phyloP scores from a whole-genome alignment of 371 early-diverging fungal species.

The Lichtheimia ornata region DNA sequence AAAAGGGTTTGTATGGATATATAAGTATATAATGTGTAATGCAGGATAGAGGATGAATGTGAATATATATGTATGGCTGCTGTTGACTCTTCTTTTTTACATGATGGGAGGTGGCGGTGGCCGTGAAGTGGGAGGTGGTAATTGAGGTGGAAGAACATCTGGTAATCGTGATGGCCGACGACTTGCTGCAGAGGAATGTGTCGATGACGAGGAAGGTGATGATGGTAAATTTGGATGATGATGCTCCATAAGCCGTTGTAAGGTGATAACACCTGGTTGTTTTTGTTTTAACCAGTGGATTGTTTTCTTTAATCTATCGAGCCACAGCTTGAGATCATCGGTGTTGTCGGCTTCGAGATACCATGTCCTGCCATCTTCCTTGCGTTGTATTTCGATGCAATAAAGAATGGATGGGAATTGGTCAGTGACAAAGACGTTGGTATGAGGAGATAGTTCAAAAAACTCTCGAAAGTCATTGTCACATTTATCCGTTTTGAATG shows the following conservation, averaged over 20 bases:
- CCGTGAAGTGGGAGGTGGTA: slow-evolving; percentile 9
- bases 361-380: slow-evolving; percentile 25
- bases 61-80: too few relatives aligned
- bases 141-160: slow-evolving; percentile 9
- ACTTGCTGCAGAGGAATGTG: neutral
- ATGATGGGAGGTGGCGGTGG: slow-evolving; percentile 4
- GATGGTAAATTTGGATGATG: neutral
- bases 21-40: too few relatives aligned
- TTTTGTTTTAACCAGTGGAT: slow-evolving; percentile 13
- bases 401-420: slow-evolving; percentile 27
- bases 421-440: slow-evolving; percentile 41
- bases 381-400: slow-evolving; percentile 36
- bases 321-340: slow-evolving; percentile 36
- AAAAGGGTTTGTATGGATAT: too few relatives aligned
- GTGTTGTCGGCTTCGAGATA: slow-evolving; percentile 34
- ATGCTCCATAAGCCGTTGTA: neutral
- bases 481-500: slow-evolving; percentile 34
- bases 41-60: too few relatives aligned
- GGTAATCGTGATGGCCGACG: slow-evolving; percentile 12
- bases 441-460: slow-evolving; percentile 28
- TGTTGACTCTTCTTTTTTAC: neutral
- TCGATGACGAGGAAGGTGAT: neutral
- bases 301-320: slow-evolving; percentile 29
- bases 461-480: slow-evolving; percentile 30
- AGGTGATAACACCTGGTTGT: slow-evolving; percentile 3